Evolutionary conservation across 1,139 yeast genomes (phyloP).

Genomic region (Magnusiomyces tetraspermus): DNA sequence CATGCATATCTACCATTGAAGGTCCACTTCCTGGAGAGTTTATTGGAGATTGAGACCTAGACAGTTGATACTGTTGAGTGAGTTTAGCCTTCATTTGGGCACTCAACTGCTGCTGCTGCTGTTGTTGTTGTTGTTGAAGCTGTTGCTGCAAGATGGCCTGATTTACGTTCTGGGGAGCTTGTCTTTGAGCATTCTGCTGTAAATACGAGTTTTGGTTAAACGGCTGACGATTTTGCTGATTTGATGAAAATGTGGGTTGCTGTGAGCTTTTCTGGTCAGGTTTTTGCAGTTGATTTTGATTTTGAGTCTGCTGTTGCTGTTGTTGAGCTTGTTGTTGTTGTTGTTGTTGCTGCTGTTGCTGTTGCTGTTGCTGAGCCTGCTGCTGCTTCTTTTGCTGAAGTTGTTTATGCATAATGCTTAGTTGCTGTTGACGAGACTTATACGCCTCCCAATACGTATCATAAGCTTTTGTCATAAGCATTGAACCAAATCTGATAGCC

Average conservation of each 20-base stretch:
- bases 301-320: no score
- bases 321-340: no score
- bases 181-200: constrained; percentile 10
- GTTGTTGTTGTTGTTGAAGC: background rate
- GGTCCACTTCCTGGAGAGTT: background rate
- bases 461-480: constrained; percentile 79
- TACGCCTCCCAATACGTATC: constrained; percentile 51
- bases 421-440: constrained; percentile 39
- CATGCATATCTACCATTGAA: background rate
- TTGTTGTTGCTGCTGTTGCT: constrained; percentile 24
- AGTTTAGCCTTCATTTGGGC: constrained; percentile 6
- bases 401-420: constrained; percentile 32
- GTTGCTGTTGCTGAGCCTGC: no score
- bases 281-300: constrained; percentile 4
- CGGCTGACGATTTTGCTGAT: constrained; percentile 17
- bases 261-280: constrained; percentile 16
- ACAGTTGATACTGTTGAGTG: constrained; percentile 3
- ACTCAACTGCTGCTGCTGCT: background rate
- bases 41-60: constrained; percentile 5
- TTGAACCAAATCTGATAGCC: constrained; percentile 81
- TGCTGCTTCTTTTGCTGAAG: constrained; percentile 25
- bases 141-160: constrained; percentile 1
- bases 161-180: constrained; percentile 6
- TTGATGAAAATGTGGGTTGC: constrained; percentile 7
- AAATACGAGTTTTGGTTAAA: background rate